These are phyloP conservation scores for Clonostachys solani DNA, from an alignment of 2,329 filamentous ascomycete species.

Conservation along the genomic window DNA sequence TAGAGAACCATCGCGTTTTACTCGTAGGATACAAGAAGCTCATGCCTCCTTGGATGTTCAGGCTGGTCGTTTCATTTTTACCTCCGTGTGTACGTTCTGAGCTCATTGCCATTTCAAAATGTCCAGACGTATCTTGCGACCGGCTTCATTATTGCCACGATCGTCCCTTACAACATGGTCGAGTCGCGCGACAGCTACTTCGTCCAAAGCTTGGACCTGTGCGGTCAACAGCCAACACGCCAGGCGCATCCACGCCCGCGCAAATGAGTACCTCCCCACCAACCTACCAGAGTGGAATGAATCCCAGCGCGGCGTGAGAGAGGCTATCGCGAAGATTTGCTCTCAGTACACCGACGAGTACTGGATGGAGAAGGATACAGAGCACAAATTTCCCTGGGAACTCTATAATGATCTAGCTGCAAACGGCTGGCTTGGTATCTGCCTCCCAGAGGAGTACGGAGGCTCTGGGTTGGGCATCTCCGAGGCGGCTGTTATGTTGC, in stretches of 20 bases:
- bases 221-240: too few species aligned
- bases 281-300: constrained; percentile 61
- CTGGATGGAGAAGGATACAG: constrained; percentile 71
- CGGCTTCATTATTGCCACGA: too few species aligned
- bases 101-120: too few species aligned
- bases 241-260: neutral
- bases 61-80: too few species aligned
- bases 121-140: too few species aligned
- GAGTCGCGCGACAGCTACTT: too few species aligned
- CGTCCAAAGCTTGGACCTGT: too few species aligned
- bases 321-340: constrained; percentile 68
- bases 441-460: constrained; percentile 68
- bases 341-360: constrained; percentile 69
- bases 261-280: constrained; percentile 45
- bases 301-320: constrained; percentile 66
- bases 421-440: constrained; percentile 79
- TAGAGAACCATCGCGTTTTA: too few species aligned
- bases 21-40: too few species aligned
- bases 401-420: constrained; percentile 71
- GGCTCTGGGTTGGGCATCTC: constrained; percentile 74
- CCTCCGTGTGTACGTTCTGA: too few species aligned
- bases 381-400: constrained; percentile 66
- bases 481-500: constrained; percentile 84
- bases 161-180: too few species aligned
- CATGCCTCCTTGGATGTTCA: too few species aligned